phyloP scores from a whole-genome alignment of 192 early-diverging fungal genomes.

The Coemansia sp. region DNA sequence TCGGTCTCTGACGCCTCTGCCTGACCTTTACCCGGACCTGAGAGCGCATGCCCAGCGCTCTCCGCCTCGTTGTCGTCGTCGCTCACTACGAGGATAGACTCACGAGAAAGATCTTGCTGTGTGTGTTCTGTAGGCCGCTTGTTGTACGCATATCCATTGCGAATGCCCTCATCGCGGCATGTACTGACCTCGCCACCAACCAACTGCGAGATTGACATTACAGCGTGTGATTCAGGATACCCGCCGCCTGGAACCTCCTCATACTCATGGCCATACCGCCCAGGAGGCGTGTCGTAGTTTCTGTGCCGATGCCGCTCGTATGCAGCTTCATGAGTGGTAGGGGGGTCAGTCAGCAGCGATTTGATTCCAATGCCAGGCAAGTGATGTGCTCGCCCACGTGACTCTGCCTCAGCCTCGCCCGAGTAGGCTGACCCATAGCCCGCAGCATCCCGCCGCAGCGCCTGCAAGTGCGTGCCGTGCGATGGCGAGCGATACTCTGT shows the following conservation, averaged over 20 bases:
- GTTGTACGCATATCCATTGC: background rate
- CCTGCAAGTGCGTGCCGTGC: slow-evolving; percentile 18
- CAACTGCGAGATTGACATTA: slow-evolving; percentile 52
- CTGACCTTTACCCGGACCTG: background rate
- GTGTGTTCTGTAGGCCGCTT: background rate
- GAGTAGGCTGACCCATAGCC: slow-evolving; percentile 20
- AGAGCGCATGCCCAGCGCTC: background rate
- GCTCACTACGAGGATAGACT: slow-evolving; percentile 15
- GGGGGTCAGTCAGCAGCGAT: slow-evolving; percentile 28
- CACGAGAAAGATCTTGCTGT: slow-evolving; percentile 8
- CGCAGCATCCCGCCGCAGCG: slow-evolving; percentile 22
- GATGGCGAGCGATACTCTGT: slow-evolving; percentile 29
- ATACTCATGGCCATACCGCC: slow-evolving; percentile 14
- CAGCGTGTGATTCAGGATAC: slow-evolving; percentile 18
- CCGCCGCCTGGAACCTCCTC: background rate
- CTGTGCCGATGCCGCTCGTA: slow-evolving; percentile 6
- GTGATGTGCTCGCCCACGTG: slow-evolving; percentile 6
- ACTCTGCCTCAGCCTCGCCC: slow-evolving; percentile 14
- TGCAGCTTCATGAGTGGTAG: background rate
- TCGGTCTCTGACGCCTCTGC: slow-evolving; percentile 15
- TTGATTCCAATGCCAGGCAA: slow-evolving; percentile 41
- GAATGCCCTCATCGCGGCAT: background rate
- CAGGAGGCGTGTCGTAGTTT: slow-evolving; percentile 18
- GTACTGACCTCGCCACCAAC: slow-evolving; percentile 22
- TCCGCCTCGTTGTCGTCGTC: slow-evolving; percentile 22